A percentile compares a stretch with the other conserved stretches of the same genome.
phyloP scores from a whole-genome alignment of 2,329 filamentous ascomycete genomes.

The Xylaria sp. region DNA sequence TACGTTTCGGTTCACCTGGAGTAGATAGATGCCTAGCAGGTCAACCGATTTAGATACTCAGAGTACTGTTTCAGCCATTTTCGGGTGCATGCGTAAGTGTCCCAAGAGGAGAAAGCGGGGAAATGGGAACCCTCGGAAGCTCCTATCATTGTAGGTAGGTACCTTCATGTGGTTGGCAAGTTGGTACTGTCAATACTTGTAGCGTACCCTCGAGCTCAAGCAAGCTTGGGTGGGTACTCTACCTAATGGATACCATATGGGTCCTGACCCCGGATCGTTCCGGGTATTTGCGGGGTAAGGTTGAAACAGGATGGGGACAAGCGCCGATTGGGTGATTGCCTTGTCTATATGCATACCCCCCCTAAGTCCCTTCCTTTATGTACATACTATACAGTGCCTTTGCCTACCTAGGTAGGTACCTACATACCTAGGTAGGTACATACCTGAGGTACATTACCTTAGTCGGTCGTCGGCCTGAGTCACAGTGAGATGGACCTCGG shows the following conservation, averaged over 20 bases:
- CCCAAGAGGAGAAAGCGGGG: conserved; percentile 11
- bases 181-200: no score
- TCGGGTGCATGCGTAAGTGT: not conserved
- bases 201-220: not conserved
- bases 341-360: conserved; percentile 17
- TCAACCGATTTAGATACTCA: not conserved
- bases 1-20: not conserved
- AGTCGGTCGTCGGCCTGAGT: conserved; percentile 22
- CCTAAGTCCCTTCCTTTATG: no score
- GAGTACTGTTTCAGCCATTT: conserved; percentile 1
- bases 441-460: not conserved
- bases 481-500: not conserved
- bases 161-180: not conserved
- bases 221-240: conserved; percentile 4
- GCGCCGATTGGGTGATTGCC: not conserved
- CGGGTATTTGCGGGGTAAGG: conserved; percentile 39
- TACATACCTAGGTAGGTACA: no score
- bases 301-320: not conserved
- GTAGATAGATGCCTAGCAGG: not conserved
- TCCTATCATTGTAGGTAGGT: not conserved
- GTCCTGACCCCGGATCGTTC: conserved; percentile 32
- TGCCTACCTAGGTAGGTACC: not conserved
- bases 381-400: no score
- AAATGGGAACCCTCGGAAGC: not conserved
- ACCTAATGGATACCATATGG: conserved; percentile 20